Base-by-base conservation (phyloP, 225 moss, liverwort and hornwort genomes). In the Physcomitrium patens region DNA sequence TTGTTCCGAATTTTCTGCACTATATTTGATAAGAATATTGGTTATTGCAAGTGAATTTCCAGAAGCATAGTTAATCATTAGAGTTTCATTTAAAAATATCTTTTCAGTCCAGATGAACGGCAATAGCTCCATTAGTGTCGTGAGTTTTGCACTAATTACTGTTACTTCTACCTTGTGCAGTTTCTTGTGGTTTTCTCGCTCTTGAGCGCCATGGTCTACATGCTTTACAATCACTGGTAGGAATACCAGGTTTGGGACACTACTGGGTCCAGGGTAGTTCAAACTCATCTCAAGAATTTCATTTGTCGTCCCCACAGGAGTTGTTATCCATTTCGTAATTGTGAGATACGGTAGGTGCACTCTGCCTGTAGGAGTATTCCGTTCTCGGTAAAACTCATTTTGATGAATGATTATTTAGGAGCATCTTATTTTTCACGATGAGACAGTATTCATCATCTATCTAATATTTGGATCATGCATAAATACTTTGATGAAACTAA, bases 191-290 rank as follows among this genome's bases (percentile, higher is more conserved):
- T 70, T 48, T 64, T 70, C 57, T 27, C 65, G 19, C 80, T 80
- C 19, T 13, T 80, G 17, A 26, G 17, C 9, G 24, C 60, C 23
- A 64, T 75, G 80, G 50, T 18, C 26, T 75, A 70, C 49, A 65
- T 80, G 80, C 80, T 80, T 12, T 80, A 75, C 49, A 46, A 70
- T 18, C 69, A 75, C 49, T 75, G 70, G 80, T 80, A 49, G 70
- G 3, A 26, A 48, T 10, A 41, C 50, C 24, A 31, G 69, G 42
- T 17, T 75, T 70, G 65, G 9, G 18, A 71, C 19, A 69, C 45
- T 13, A 2, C 7, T 18, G 19, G 41, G 24, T 49, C 67, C 16
- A 24, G 9, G 9, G 24, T 11, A 51, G 51, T 14, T 37, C 12
- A 58, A 57, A 23, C 20, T 28, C 45, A 44, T 69, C 11, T 27